Evolutionary conservation across 306 rosid species (phyloP), one percentile per base, ranked within the genome.

Genomic region (Phaseolus lunatus): DNA sequence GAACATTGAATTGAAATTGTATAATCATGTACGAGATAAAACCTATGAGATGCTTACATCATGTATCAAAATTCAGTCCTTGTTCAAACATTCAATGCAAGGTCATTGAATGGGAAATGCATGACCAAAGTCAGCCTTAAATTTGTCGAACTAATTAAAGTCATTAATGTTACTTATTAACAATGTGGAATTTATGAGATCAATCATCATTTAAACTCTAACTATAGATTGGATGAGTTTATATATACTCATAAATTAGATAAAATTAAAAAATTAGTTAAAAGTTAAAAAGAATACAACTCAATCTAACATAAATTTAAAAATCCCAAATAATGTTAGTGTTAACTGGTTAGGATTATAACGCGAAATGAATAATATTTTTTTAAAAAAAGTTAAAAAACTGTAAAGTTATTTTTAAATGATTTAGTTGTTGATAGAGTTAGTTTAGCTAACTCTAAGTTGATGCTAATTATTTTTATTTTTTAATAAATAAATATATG

Each of bases 111-210:
- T 39, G 7, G 47, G 41, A 65, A 49, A 50, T 31, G 47, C 6
- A 31, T 29, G 63, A 31, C 70, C 70, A 37, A 65, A 37, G 50
- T 6, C 41, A 27, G 23, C 4, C 4, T 9, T 11, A 50, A 52
- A 19, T 66, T 29, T 50, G 52, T 53, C 18, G 65, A 72, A 53
- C 50, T 53, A 72, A 72, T 54, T 37, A 13, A 20, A 41, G 71
- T 41, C 27, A 41, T 12, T 66, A 26, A 14, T 41, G 4, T 39
- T 22, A 43, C 8, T 41, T 39, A 41, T 22, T 43, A 0, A 6
- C 8, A 16, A 45, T 9, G 24, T 23, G 3, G 47, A 64, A 18
- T 5, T 66, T 20, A 11, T 63, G 1, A n/a, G 31, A 31, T 3
- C 4, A 1, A 14, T 58, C 66, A 26, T 58, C 9, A 11, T 43